Percentiles rank a stretch among this genome's conserved stretches.
Evolutionary conservation across 257 asterid genomes (phyloP).

Genomic region (Jacaranda copaia): DNA sequence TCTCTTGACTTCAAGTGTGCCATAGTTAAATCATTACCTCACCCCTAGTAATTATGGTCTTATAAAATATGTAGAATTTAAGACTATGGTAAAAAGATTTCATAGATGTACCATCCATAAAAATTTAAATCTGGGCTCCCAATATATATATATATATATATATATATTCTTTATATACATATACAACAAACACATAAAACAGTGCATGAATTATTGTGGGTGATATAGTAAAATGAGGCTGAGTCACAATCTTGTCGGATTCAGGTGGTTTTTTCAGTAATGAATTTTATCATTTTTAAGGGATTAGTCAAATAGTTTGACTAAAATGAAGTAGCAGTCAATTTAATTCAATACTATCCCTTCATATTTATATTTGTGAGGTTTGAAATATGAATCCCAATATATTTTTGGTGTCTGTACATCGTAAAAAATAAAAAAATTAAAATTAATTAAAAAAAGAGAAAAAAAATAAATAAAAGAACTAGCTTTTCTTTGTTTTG

Average conservation of each 20-base stretch:
- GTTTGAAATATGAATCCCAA: no score
- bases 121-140: no score
- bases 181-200: slow-evolving; percentile 23
- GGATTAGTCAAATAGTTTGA: slow-evolving; percentile 30
- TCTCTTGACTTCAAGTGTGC: background rate
- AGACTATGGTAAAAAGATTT: background rate
- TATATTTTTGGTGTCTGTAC: no score
- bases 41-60: background rate
- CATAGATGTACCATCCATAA: no score
- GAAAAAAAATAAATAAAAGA: no score
- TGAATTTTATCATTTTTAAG: slow-evolving; percentile 34
- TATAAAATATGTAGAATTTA: background rate
- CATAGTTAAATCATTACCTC: background rate
- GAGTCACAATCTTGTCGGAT: slow-evolving; percentile 40
- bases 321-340: background rate
- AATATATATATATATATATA: no score
- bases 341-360: no score
- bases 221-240: slow-evolving; percentile 7
- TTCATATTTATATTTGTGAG: no score
- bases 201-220: slow-evolving; percentile 18
- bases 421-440: no score
- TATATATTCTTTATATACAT: slow-evolving; percentile 6
- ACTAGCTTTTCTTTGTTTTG: no score
- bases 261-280: slow-evolving; percentile 46
- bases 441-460: no score